phyloP scores from a whole-genome alignment of 306 rosid genomes.

The Medicago ruthenica region DNA sequence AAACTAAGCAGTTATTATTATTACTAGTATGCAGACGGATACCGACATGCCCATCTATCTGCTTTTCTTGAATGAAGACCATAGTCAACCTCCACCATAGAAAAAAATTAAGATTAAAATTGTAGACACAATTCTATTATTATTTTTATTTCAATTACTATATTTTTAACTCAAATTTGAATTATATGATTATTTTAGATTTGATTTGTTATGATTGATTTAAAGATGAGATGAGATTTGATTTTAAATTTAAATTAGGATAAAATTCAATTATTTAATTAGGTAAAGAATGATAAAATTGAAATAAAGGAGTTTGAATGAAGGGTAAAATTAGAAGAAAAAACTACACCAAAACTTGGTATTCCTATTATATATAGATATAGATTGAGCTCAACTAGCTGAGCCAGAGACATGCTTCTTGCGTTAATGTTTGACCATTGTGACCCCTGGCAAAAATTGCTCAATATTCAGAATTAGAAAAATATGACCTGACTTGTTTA shows the following conservation, averaged over 20 bases:
- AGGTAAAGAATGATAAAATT: no score
- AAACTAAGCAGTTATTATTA: not conserved
- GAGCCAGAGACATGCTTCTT: not conserved
- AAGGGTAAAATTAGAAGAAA: no score
- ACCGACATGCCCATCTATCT: not conserved
- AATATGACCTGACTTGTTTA: not conserved
- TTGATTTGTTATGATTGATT: no score
- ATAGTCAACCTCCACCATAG: not conserved
- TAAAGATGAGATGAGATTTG: no score
- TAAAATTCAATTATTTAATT: no score
- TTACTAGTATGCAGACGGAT: not conserved
- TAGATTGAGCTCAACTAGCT: not conserved
- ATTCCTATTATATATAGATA: no score
- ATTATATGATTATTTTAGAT: no score
- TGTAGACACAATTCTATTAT: not conserved
- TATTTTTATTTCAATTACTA: not conserved
- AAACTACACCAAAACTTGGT: no score
- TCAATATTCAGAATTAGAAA: constrained; percentile 22
- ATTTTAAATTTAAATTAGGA: no score
- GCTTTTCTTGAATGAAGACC: not conserved
- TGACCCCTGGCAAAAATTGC: constrained; percentile 4
- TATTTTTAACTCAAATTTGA: not conserved
- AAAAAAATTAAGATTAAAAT: not conserved
- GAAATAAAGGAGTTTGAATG: no score
- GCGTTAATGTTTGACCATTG: not conserved